Conservation (phyloP, 148 eudicot species). For the Amaranthus cruentus region DNA sequence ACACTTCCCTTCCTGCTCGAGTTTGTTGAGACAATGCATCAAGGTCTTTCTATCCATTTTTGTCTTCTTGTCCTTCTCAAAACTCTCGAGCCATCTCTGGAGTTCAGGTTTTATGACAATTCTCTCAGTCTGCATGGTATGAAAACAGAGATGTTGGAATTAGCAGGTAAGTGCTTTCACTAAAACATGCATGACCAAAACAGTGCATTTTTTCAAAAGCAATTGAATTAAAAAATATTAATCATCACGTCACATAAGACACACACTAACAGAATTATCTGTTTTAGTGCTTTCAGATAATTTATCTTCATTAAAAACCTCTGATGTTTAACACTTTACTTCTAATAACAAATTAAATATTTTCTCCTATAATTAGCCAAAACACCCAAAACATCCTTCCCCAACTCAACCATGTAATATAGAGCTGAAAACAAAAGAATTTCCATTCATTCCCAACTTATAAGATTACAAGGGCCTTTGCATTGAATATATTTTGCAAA, state of each 20-base stretch:
- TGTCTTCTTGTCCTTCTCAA: slow-evolving; percentile 62
- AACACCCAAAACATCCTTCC: neutral
- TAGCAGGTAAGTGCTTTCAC: neutral
- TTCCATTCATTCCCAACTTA: neutral
- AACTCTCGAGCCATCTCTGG: slow-evolving; percentile 66
- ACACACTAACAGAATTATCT: neutral
- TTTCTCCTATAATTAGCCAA: neutral
- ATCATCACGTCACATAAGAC: neutral
- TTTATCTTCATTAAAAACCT: too few species aligned
- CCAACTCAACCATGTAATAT: neutral
- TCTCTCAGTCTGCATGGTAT: slow-evolving; percentile 56
- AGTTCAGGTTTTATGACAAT: slow-evolving; percentile 74
- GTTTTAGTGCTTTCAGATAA: too few species aligned
- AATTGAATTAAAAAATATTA: neutral
- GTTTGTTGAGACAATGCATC: slow-evolving; percentile 61
- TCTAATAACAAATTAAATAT: neutral
- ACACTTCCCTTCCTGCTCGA: slow-evolving; percentile 67
- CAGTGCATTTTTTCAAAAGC: neutral
- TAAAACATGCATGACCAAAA: neutral
- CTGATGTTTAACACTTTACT: too few species aligned
- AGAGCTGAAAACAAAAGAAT: neutral
- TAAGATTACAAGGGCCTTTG: neutral
- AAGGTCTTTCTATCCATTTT: slow-evolving; percentile 81
- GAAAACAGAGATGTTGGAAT: neutral
- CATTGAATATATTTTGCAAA: neutral